Evolutionary conservation across 345 rosid species (phyloP), one percentile per base, ranked within the genome.

Genomic region (Eucalyptus viminalis): DNA sequence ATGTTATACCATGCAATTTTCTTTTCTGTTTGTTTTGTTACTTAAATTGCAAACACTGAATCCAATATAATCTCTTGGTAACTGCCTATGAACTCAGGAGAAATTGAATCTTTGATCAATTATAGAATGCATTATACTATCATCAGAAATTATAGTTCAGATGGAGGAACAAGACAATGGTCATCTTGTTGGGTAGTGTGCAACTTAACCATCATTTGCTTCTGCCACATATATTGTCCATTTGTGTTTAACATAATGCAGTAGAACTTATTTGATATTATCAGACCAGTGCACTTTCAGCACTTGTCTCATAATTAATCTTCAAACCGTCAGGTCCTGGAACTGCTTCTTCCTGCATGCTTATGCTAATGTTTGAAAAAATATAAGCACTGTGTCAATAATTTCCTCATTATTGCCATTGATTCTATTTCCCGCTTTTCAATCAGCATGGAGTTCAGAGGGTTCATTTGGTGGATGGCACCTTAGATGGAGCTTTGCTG

Each of bases 401-500:
- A 27, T 67, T 85, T 86, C 88, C 87, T 67, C 86, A 87, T 88
- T 87, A 88, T 44, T 93, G 44, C 25, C 21, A 34, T 72, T 34
- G 81, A 72, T 72, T 34, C 81, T 72, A 34, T 69, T 54, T 87
- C 89, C 58, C 14, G 5, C 91, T 92, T 67, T 34, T 40, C 90
- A 91, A 86, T 88, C 94, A 97, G 99, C 98, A 98, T 90, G 99
- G 99, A 88, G 98, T 97, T 67, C 97, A 97, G 91, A 95, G 99
- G 93, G 99, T 97, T 90, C 99, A 97, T 93, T 96, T 96, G 91
- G 91, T 97, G 89, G 99, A 97, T 93, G 99, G 99, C 89, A 97
- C 98, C 76, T 93, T 94, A 86, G 93, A 97, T 90, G 99, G 99
- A 86, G 94, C 95, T 88, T 89, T 98, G 76, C 90, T 98, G 88